Evolutionary conservation across 1,284 basidiomycete genomes (phyloP), one percentile per base, ranked within the genome.

Genomic region (Naganishia sp.): DNA sequence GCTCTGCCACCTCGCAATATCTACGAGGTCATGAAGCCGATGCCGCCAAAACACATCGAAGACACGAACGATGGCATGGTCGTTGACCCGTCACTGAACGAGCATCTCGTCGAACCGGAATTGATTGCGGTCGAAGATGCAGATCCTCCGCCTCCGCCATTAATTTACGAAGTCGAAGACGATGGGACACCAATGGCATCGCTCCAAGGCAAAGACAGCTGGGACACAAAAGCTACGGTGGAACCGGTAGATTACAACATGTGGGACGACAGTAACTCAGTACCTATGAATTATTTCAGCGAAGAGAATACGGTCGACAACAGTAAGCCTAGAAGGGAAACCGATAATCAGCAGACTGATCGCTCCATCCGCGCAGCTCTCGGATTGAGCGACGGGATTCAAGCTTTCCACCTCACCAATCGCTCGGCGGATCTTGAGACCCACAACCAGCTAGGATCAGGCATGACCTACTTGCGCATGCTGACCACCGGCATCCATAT

Each of bases 41-140:
- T 48, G 36, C 57, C 48, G 3, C 57, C 57, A 15, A 61, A 28
- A 61, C 57, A 61, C 39, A 42, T 61, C 3, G 48, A 61, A 36
- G 48, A 61, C 21, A 33, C 13, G 3, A 36, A 25, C 36, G 36
- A 49, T 6, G 57, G 49, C 18, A 61, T 61, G 48, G 36, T 52
- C 15, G 48, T 52, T 23, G 57, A 61, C n/a, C 57, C 57, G 10
- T 33, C 57, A 25, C 50, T 48, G 6, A 50, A 36, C 25, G 57
- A 52, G 21, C 57, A 61, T 43, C 36, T 39, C 11, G 13, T 61
- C 13, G 57, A 61, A 48, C 57, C 57, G 48, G 57, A 61, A 50
- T 50, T 61, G 57, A 23, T 61, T 43, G 57, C 57, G 11, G 50
- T 61, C 48, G 57, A 61, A 52, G 57, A 61, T 46, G 57, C 57